phyloP scores from a whole-genome alignment of 805 yeast genomes.

The Myxozyma geophila region DNA sequence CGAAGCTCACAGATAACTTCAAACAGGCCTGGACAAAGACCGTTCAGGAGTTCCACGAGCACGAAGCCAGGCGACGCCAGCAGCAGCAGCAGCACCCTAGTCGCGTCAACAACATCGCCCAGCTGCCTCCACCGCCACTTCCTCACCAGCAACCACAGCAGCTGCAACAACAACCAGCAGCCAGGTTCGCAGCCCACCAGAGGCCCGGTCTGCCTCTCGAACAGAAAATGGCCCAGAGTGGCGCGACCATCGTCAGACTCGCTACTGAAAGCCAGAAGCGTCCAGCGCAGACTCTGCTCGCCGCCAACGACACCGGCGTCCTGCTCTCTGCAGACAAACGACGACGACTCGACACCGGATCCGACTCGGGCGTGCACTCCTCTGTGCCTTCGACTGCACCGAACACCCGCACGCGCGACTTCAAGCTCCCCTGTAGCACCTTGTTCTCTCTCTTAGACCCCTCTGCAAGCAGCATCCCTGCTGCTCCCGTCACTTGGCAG shows the following conservation, averaged over 20 bases:
- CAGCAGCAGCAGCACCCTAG: not conserved
- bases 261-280: conserved; percentile 1
- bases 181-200: not conserved
- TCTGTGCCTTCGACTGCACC: too few relatives aligned
- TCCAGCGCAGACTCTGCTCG: not conserved
- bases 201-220: not conserved
- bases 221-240: conserved; percentile 2
- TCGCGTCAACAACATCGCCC: not conserved
- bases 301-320: not conserved
- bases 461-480: not conserved
- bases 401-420: too few relatives aligned
- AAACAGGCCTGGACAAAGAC: conserved; percentile 30
- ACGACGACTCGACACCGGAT: not conserved
- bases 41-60: conserved; percentile 27
- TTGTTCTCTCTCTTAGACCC: conserved; percentile 2
- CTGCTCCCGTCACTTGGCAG: too few relatives aligned
- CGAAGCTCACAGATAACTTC: conserved; percentile 12
- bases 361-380: too few relatives aligned
- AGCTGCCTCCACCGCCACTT: not conserved
- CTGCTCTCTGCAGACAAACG: not conserved
- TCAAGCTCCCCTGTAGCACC: not conserved
- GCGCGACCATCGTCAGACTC: conserved; percentile 5
- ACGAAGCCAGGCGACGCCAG: not conserved
- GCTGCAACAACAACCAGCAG: not conserved
- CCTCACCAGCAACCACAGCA: not conserved